Base-by-base conservation (phyloP, 352 stramenopile species). In the Aphanomyces stellatus region DNA sequence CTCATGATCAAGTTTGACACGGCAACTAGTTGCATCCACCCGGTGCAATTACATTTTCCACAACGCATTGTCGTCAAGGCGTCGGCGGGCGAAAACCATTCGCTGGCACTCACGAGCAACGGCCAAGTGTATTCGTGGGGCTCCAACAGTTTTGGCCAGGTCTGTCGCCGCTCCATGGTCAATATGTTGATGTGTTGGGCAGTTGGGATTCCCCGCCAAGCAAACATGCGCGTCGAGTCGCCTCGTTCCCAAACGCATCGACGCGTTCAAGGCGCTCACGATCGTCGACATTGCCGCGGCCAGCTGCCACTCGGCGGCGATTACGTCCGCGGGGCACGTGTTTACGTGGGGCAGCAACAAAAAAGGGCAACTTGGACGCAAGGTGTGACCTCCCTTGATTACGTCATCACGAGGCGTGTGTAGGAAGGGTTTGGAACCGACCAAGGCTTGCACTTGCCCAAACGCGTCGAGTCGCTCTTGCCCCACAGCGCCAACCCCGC, bases 321-420 rank as follows among this genome's bases (percentile, higher is more conserved):
- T 91, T 62, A 76, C 74, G 15, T 74, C 78, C 3, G 64, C 79
- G 10, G 79, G 79, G 8, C 71, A 66, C 24, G 69, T 91, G 10
- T 91, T 82, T 72, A 91, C 81, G 8, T 93, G 85, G 85, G 85
- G 83, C 11, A 86, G 78, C 66, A 93, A 93, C 70, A 87, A 86
- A 56, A 81, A 81, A 11, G 85, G 85, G 3, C 83, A 91, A 59
- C 78, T 93, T 10, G 85, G 85, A 3, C 82, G 81, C 19, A 90
- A 91, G 64, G 63, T 70, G 19, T 51, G 40, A 30, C 51, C 25
- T 11, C 15, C 8, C 15, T 62, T 68, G 61, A 31, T 8, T 40
- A 24, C 5, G 35, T 6, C 10, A 43, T 61, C 10, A 61, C 7
- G 51, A 61, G 13, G 19, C 5, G 35, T 46, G 34, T 28, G 4